Conservation (phyloP, 495 filamentous ascomycete species). For the Penicillium manginii region DNA sequence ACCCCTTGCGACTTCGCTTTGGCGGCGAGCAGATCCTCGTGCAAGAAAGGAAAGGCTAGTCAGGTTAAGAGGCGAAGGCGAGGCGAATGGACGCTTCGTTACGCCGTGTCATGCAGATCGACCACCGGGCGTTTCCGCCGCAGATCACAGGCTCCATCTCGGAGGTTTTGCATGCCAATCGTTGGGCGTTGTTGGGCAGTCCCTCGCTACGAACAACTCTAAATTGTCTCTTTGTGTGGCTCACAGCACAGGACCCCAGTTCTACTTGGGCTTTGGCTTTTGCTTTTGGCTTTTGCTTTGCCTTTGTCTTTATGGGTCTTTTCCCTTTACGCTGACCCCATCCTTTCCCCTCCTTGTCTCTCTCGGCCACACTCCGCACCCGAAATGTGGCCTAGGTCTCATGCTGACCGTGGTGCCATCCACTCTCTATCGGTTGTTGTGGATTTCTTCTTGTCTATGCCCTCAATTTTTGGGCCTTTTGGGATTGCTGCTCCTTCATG, state of each 20-base stretch:
- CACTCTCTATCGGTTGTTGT: neutral
- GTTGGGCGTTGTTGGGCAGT: slow-evolving; percentile 33
- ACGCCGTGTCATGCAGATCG: slow-evolving; percentile 30
- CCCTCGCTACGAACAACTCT: slow-evolving; percentile 32
- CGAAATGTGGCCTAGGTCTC: neutral
- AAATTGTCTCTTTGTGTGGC: slow-evolving; percentile 13
- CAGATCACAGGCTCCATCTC: slow-evolving; percentile 40
- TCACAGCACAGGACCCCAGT: neutral
- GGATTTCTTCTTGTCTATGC: neutral
- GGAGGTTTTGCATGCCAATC: slow-evolving; percentile 44
- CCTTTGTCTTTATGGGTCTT: neutral
- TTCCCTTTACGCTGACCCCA: neutral
- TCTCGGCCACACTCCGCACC: neutral
- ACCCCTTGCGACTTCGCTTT: slow-evolving; percentile 18
- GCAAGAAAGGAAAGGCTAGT: neutral
- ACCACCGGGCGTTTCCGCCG: slow-evolving; percentile 44
- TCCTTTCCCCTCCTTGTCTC: neutral
- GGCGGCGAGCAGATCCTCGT: slow-evolving; percentile 10
- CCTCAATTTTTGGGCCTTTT: neutral
- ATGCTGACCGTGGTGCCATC: neutral
- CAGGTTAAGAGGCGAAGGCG: neutral
- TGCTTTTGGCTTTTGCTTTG: neutral
- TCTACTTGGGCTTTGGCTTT: neutral
- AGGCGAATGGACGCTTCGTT: neutral
- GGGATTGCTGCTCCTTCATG: neutral